Percentiles rank a stretch among this genome's conserved stretches.
phyloP scores from a whole-genome alignment of 495 filamentous ascomycete genomes.

The Hyaloscypha variabilis region DNA sequence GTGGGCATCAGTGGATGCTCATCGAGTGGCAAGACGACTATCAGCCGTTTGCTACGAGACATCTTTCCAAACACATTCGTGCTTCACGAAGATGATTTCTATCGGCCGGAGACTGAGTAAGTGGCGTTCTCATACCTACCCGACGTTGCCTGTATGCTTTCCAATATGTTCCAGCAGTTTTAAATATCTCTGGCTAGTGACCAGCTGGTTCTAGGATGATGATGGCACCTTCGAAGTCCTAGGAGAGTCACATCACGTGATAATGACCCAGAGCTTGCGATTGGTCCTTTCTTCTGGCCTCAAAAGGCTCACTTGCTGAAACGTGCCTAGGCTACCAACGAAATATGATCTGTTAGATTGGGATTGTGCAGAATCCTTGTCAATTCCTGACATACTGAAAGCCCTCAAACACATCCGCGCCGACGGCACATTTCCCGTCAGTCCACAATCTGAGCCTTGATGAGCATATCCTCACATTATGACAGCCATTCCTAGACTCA shows the following conservation, averaged over 20 bases:
- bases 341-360: conserved; percentile 73
- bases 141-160: background rate
- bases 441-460: conserved; percentile 24
- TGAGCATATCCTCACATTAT: conserved; percentile 26
- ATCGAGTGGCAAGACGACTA: conserved; percentile 79
- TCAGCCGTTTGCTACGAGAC: conserved; percentile 71
- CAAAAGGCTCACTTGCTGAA: background rate
- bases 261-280: background rate
- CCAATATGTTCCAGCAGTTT: background rate
- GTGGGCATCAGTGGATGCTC: conserved; percentile 77
- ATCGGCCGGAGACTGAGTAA: conserved; percentile 71
- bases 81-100: conserved; percentile 94
- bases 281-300: background rate
- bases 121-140: conserved; percentile 23
- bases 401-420: conserved; percentile 64
- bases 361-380: conserved; percentile 79
- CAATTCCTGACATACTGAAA: conserved; percentile 62
- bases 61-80: conserved; percentile 76
- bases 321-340: conserved; percentile 42
- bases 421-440: conserved; percentile 66
- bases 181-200: background rate
- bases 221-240: background rate
- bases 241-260: background rate
- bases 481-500: conserved; percentile 58
- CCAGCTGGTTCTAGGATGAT: background rate